phyloP scores from a whole-genome alignment of 2,329 filamentous ascomycete species.

The Nigrograna mackinnonii region DNA sequence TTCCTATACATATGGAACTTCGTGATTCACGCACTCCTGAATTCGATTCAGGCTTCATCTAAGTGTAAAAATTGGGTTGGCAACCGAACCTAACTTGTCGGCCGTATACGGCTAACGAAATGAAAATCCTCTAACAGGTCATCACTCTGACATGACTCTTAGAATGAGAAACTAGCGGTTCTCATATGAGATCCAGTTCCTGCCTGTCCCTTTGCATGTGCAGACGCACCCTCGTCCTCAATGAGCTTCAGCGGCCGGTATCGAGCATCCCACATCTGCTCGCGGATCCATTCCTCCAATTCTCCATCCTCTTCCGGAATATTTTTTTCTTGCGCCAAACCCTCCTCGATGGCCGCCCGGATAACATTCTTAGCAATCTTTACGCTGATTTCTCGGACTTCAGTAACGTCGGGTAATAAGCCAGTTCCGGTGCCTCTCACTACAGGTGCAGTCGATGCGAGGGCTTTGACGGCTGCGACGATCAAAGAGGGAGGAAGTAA shows the following conservation, averaged over 20 bases:
- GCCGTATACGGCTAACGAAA: no score
- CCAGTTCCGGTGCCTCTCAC: slow-evolving; percentile 64
- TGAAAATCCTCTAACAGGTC: no score
- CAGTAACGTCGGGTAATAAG: slow-evolving; percentile 74
- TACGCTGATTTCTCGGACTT: slow-evolving; percentile 76
- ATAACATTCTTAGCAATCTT: slow-evolving; percentile 78
- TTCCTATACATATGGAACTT: no score
- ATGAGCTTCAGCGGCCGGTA: slow-evolving; percentile 69
- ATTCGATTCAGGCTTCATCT: no score
- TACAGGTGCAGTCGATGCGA: slow-evolving; percentile 73
- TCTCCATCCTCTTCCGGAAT: slow-evolving; percentile 65
- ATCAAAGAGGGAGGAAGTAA: slow-evolving; percentile 78
- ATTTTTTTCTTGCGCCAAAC: slow-evolving; percentile 63
- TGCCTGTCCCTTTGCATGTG: slow-evolving; percentile 64
- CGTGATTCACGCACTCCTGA: no score
- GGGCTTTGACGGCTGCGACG: slow-evolving; percentile 74
- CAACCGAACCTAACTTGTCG: no score
- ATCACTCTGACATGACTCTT: no score
- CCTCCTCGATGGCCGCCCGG: slow-evolving; percentile 69
- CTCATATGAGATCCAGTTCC: slow-evolving; percentile 41
- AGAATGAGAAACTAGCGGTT: no score
- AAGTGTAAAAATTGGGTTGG: no score
- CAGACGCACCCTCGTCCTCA: slow-evolving; percentile 52
- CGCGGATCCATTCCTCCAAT: slow-evolving; percentile 71
- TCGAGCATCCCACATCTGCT: slow-evolving; percentile 78